Conservation (phyloP, 371 early-diverging fungal species). For the Mycotypha africana region DNA sequence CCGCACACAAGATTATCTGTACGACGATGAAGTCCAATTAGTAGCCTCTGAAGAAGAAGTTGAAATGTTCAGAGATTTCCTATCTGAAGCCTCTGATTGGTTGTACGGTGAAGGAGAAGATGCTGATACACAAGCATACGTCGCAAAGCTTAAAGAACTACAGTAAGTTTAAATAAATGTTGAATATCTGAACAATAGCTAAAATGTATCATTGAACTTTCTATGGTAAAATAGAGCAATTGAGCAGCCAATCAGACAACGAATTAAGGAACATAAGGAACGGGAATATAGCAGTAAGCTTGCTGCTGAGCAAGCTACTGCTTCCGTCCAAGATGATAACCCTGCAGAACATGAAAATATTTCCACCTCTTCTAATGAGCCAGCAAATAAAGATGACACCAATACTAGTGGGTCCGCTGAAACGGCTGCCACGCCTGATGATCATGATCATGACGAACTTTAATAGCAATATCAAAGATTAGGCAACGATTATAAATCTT, state of each 20-base stretch:
- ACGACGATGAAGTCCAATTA: slow-evolving; percentile 61
- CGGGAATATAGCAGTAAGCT: slow-evolving; percentile 62
- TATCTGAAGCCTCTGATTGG: slow-evolving; percentile 80
- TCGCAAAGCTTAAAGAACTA: slow-evolving; percentile 41
- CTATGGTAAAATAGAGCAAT: slow-evolving; percentile 40
- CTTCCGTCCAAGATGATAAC: too few relatives aligned
- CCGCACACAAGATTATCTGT: slow-evolving; percentile 72
- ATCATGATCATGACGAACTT: too few relatives aligned
- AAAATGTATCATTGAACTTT: slow-evolving; percentile 1
- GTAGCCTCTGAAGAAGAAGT: slow-evolving; percentile 74
- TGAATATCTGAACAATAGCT: neutral
- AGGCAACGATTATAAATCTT: too few relatives aligned
- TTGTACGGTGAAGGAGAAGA: slow-evolving; percentile 75
- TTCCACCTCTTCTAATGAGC: too few relatives aligned
- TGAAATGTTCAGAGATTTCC: slow-evolving; percentile 49
- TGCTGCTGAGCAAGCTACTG: too few relatives aligned
- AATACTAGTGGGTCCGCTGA: too few relatives aligned
- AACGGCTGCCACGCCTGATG: too few relatives aligned
- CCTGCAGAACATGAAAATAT: too few relatives aligned
- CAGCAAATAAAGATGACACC: too few relatives aligned
- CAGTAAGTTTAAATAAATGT: slow-evolving; percentile 33
- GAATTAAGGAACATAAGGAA: slow-evolving; percentile 54
- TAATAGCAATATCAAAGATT: too few relatives aligned
- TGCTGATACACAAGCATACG: slow-evolving; percentile 51
- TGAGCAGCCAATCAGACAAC: slow-evolving; percentile 60